Base-by-base conservation (phyloP, 2,329 filamentous ascomycete genomes). In the Macrophomina tecta region DNA sequence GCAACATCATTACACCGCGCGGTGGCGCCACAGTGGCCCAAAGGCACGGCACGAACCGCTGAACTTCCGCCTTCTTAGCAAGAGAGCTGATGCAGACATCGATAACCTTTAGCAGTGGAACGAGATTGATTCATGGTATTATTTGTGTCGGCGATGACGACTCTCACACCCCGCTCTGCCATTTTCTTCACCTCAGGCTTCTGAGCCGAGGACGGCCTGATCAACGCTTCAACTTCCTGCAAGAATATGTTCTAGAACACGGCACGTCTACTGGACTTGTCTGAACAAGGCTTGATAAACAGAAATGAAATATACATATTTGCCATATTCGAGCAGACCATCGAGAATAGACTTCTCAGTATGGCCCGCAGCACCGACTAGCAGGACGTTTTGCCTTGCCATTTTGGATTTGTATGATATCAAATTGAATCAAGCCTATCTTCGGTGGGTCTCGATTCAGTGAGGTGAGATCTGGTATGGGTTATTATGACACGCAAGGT, bases 1-100 rank as follows among this genome's bases (percentile, higher is more conserved):
- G 75, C 45, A 82, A 69, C 67, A 73, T 72, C 74, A 82, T 81
- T 46, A 82, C 74, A n/a, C 80, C 82, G 7, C 81, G 81, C 0
- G 81, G 77, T 1, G 83, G 80, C 1, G 83, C 74, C 0, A 62
- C 12, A 6, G 83, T 81, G 5, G 68, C 62, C 60, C 70, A 76
- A 1, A 60, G 70, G 62, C 74, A 77, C 2, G 76, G 76, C 3
- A 77, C 58, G 64, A 76, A 77, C 16, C 76, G 73, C 61, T 73
- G 70, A 9, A 77, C 70, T n/a, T 74, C 74, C 1, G 74, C 75
- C 3, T 67, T 56, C 49, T 74, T 73, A 4, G 74, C 73, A 38
- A 62, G 48, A 32, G 58, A 30, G 11, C 32, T 62, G 58, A 62
- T 49, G n/a, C 11, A 12, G 5, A 62, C n/a, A 28, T 38, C 58